These are phyloP conservation scores for Basidiobolus heterosporus DNA, from an alignment of 371 early-diverging fungal genomes.

Conservation along the genomic window DNA sequence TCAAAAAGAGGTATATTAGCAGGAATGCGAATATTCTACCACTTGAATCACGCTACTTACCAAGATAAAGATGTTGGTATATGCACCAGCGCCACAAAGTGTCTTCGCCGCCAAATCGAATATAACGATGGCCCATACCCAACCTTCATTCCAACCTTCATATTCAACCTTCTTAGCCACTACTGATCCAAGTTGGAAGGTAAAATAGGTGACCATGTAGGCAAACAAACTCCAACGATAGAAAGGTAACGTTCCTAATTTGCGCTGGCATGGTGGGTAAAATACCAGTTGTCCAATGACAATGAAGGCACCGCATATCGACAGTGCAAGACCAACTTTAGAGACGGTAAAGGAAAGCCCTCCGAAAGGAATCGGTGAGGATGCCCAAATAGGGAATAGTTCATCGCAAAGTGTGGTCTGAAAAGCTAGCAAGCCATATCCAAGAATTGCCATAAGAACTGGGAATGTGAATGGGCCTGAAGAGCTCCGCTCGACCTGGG, in stretches of 20 bases:
- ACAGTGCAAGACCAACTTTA: conserved; percentile 35
- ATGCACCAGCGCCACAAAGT: conserved; percentile 28
- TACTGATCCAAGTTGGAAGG: conserved; percentile 14
- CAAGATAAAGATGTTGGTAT: conserved; percentile 45
- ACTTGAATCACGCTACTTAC: conserved; percentile 7
- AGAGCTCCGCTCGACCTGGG: not conserved
- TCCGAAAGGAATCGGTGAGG: conserved; percentile 27
- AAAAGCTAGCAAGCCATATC: conserved; percentile 25
- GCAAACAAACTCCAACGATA: conserved; percentile 26
- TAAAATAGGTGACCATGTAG: conserved; percentile 20
- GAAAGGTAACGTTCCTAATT: conserved; percentile 23
- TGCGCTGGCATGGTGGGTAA: conserved; percentile 29
- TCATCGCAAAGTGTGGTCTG: conserved; percentile 61
- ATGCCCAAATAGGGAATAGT: conserved; percentile 45
- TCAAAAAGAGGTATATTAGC: not conserved
- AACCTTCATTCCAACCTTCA: conserved; percentile 6
- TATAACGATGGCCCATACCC: conserved; percentile 18
- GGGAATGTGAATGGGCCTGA: not conserved
- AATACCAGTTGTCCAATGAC: conserved; percentile 31
- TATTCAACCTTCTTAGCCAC: not conserved
- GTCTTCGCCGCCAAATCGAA: conserved; percentile 21
- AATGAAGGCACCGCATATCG: conserved; percentile 28
- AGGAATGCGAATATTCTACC: not conserved
- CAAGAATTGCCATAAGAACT: not conserved
- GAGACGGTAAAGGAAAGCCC: conserved; percentile 39